These are phyloP conservation scores for Suhomyces sp. DNA, from an alignment of 805 yeast species.

Conservation along the genomic window DNA sequence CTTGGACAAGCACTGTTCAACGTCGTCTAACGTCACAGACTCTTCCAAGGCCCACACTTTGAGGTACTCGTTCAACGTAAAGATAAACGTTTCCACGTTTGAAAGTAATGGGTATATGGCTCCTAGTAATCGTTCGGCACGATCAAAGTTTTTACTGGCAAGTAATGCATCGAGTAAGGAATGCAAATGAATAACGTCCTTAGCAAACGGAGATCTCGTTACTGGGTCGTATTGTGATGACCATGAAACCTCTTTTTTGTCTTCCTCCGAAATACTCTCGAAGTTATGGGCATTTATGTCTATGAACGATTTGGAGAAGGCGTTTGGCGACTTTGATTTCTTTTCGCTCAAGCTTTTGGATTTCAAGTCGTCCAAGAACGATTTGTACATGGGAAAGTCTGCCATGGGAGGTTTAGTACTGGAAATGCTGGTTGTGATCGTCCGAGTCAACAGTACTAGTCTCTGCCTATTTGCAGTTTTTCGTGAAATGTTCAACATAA, in stretches of 20 bases:
- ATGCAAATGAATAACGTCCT: conserved; percentile 67
- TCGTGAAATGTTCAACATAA: conserved; percentile 1
- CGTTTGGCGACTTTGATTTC: conserved; percentile 5
- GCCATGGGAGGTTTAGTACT: conserved; percentile 1
- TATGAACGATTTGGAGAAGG: conserved; percentile 10
- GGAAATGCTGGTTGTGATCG: background rate
- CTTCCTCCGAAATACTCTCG: conserved; percentile 12
- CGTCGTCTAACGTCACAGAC: conserved; percentile 37
- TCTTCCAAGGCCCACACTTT: conserved; percentile 38
- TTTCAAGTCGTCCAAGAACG: conserved; percentile 12
- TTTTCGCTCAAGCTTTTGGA: conserved; percentile 5
- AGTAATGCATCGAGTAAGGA: conserved; percentile 76
- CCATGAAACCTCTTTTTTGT: conserved; percentile 27
- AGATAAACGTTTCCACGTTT: conserved; percentile 47
- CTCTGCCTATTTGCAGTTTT: background rate
- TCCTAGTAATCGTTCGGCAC: conserved; percentile 67
- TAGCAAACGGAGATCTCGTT: conserved; percentile 44
- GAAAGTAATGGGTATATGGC: conserved; percentile 54
- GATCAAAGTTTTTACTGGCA: conserved; percentile 56
- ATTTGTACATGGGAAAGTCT: conserved; percentile 12
- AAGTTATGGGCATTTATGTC: conserved; percentile 11
- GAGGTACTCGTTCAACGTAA: conserved; percentile 68
- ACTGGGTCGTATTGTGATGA: conserved; percentile 42
- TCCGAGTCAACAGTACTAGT: background rate
- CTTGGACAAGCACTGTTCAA: conserved; percentile 40